Evolutionary conservation across 352 stramenopile genomes (phyloP), one percentile per base, ranked within the genome.

Genomic region (Achlya hypogyna): DNA sequence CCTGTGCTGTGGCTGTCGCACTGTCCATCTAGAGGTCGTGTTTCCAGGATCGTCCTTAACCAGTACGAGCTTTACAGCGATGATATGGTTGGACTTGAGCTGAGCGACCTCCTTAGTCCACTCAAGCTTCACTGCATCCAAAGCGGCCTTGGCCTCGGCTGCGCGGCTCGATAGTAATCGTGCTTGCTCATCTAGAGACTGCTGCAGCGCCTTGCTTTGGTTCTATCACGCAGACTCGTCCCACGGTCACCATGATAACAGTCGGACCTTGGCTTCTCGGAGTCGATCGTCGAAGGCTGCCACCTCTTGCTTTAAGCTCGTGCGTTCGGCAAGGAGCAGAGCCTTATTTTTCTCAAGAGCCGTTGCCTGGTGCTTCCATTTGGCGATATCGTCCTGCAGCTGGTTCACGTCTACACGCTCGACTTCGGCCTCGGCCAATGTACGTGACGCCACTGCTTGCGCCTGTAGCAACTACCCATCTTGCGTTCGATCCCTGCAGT

Each of bases 361-460:
- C 32, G 78, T 71, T 0, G 87, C 63, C 53, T 88, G 74, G 27
- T 79, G 68, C 34, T 87, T 87, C 18, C 88, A 77, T 34, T 77
- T 69, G 31, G 77, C 76, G n/a, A 89, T 58, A 23, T 89, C 78
- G 18, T 42, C 54, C 53, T 85, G 72, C 2, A 92, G 60, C 23
- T 86, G 69, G 12, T 71, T 69, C 10, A 78, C 72, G 0, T 73
- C 69, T 5, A 56, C 65, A 14, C 67, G 62, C 63, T 88, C 76
- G 1, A 73, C 32, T 8, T 86, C 73, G 2, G 88, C 71, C 0
- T 89, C 76, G 1, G 69, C 60, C 5, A 65, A 25, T 32, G 53
- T 77, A 72, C 81, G 76, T 3, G 78, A 69, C 4, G 43, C 71
- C 51, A 83, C 78, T 9, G 40, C 51, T 32, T 83, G 72, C 1